Conservation (phyloP, 768 basidiomycete species). For the Rhizopogon vesiculosus region DNA sequence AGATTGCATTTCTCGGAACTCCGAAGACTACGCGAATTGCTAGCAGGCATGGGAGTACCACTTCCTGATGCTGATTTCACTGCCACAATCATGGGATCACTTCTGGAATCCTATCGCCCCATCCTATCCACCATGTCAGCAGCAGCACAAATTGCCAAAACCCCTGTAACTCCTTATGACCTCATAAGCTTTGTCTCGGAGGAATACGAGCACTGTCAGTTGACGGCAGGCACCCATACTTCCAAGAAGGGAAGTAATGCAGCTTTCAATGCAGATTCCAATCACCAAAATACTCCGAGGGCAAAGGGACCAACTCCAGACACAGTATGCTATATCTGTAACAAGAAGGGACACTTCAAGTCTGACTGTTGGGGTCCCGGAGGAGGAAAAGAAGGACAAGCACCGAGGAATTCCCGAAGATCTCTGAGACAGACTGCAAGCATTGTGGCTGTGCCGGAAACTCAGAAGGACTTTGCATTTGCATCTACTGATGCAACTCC, state of each 20-base stretch:
- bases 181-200: slow-evolving; percentile 13
- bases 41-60: no score
- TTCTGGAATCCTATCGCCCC: slow-evolving; percentile 16
- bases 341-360: neutral
- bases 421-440: neutral
- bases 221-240: neutral
- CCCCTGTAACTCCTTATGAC: slow-evolving; percentile 6
- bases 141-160: slow-evolving; percentile 4
- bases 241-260: neutral
- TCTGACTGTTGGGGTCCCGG: neutral
- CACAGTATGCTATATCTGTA: neutral
- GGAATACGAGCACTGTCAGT: slow-evolving; percentile 7
- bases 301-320: neutral
- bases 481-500: neutral
- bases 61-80: slow-evolving; percentile 4
- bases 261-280: no score
- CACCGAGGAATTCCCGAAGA: neutral
- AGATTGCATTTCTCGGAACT: no score
- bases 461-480: neutral
- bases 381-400: neutral
- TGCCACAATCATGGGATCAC: slow-evolving; percentile 19
- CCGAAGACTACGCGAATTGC: no score
- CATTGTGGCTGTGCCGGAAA: neutral
- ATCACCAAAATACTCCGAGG: no score
- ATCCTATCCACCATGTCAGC: slow-evolving; percentile 16